Conservation (phyloP, 2,329 filamentous ascomycete species). For the Aspergillus udagawae region DNA sequence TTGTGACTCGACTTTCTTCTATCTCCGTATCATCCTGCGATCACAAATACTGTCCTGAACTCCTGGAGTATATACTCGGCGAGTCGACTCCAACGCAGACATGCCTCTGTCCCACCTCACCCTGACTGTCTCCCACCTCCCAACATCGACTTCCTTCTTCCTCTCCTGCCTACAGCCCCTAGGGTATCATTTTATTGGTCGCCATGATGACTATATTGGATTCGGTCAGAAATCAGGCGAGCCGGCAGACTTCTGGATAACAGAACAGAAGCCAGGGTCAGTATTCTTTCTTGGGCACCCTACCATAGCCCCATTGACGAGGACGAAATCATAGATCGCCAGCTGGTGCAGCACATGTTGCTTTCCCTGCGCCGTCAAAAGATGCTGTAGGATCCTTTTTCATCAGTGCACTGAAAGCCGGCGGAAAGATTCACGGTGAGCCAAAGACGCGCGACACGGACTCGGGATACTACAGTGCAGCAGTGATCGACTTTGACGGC, state of each 20-base stretch:
- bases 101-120: conserved; percentile 63
- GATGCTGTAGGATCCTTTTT: conserved; percentile 69
- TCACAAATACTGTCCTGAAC: conserved; percentile 1
- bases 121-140: conserved; percentile 70
- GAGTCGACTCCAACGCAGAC: conserved; percentile 10
- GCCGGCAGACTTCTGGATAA: conserved; percentile 60
- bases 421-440: conserved; percentile 55
- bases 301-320: conserved; percentile 4
- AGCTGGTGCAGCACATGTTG: conserved; percentile 56
- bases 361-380: conserved; percentile 64
- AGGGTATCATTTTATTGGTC: conserved; percentile 67
- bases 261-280: conserved; percentile 58
- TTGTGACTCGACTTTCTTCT: not conserved
- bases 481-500: conserved; percentile 72
- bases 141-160: conserved; percentile 79
- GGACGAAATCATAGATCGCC: conserved; percentile 36
- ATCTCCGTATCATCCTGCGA: not conserved
- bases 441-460: conserved; percentile 52
- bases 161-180: conserved; percentile 73
- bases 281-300: conserved; percentile 14
- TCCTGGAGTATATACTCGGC: conserved; percentile 13
- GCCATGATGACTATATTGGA: conserved; percentile 58
- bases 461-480: conserved; percentile 58
- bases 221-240: conserved; percentile 54
- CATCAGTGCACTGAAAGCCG: conserved; percentile 63